These are phyloP conservation scores for Daldinia sp. DNA, from an alignment of 2,329 filamentous ascomycete species.

Conservation along the genomic window DNA sequence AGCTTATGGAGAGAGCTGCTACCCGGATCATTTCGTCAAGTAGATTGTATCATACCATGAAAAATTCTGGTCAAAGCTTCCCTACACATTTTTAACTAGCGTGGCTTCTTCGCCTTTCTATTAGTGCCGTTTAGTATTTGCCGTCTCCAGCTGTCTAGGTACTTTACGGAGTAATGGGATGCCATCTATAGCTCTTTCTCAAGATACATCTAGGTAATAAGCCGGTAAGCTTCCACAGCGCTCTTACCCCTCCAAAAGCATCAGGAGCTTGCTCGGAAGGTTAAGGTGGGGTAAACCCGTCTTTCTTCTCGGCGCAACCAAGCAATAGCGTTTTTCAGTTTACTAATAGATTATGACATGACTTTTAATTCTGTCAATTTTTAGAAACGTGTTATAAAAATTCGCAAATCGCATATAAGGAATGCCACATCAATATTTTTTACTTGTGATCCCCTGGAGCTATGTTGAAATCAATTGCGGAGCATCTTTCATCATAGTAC, in stretches of 20 bases:
- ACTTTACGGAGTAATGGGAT: conserved; percentile 30
- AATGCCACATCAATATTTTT: conserved; percentile 7
- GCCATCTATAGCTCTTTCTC: neutral
- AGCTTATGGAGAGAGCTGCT: conserved; percentile 1
- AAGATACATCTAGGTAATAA: conserved; percentile 26
- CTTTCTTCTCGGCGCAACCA: conserved; percentile 11
- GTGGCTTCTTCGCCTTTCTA: conserved; percentile 1
- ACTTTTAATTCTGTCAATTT: neutral
- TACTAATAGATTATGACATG: conserved; percentile 9
- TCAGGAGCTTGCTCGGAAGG: conserved; percentile 26
- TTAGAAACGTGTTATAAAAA: neutral
- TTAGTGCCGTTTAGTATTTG: conserved; percentile 11
- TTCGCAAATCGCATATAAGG: conserved; percentile 11
- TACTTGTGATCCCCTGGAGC: neutral
- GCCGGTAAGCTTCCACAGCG: conserved; percentile 24
- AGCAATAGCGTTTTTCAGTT: conserved; percentile 13
- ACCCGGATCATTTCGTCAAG: conserved; percentile 40
- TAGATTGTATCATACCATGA: conserved; percentile 27
- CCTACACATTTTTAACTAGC: neutral
- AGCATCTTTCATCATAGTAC: conserved; percentile 33
- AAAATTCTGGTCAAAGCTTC: conserved; percentile 18
- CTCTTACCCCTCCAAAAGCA: conserved; percentile 31
- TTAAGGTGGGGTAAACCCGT: conserved; percentile 40
- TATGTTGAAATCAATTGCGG: conserved; percentile 32
- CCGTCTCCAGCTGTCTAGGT: conserved; percentile 20